Base-by-base conservation (phyloP, 768 basidiomycete genomes). In the Lanmaoa rubissima region DNA sequence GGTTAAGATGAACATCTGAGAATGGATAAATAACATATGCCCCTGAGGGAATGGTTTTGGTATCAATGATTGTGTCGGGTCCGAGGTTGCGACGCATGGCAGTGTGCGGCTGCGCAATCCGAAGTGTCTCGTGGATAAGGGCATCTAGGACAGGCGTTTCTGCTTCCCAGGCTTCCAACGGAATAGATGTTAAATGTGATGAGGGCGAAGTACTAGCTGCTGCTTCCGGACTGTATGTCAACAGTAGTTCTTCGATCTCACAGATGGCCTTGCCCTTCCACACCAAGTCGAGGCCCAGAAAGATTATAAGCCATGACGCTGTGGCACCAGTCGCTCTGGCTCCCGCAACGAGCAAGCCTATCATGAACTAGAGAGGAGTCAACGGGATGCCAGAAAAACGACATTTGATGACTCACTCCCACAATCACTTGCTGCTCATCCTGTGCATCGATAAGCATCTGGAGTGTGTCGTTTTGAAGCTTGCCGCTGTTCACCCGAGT, bases 51-150 rank as follows among this genome's bases (percentile, higher is more conserved):
- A 92, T 80, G 40, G 79, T 73, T 71, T 85, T 87, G 58, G 82
- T 82, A 72, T 85, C 81, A 62, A 92, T 85, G 63, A 84, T 78
- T 36, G 84, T 72, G 55, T 87, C 85, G 61, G 86, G 86, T 17
- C 88, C 89, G 55, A 89, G 73, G 69, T 91, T 90, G 57, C 86
- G 82, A 67, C 90, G 82, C 87, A 90, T 89, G 55, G 89, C 89
- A 1, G 82, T 82, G 71, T 90, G 88, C 41, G 89, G 87, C 75
- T 90, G 87, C 10, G 88, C 88, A 45, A 91, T 74, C 39, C 89
- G 85, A 24, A 88, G 82, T 39, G 89, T 90, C 73, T 92, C 89
- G 61, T 82, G 81, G 65, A 91, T 85, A 64, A 90, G 76, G 46
- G 83, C 78, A 68, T 91, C 90, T 36, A 90, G 77, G 53, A 87